A percentile compares a stretch with the other conserved stretches of the same genome.
Conservation (phyloP, 768 basidiomycete species). For the Suillus hirtellus region DNA sequence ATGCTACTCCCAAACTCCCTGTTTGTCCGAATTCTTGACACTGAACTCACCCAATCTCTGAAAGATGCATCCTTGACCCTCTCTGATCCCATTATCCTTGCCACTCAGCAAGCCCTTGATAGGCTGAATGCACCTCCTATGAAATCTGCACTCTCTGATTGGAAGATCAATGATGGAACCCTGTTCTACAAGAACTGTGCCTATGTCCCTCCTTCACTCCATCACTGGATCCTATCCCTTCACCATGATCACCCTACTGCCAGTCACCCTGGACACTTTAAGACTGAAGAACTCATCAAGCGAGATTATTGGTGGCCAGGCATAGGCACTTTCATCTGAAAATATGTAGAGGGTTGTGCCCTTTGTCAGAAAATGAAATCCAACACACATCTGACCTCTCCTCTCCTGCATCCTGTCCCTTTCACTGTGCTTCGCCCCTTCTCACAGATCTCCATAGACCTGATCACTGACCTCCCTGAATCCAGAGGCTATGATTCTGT, state of each 20-base stretch:
- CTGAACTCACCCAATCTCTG: too few relatives aligned
- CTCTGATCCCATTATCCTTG: background rate
- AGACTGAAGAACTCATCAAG: background rate
- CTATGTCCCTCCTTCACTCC: too few relatives aligned
- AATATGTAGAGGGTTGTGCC: too few relatives aligned
- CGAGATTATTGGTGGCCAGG: background rate
- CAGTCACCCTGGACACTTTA: too few relatives aligned
- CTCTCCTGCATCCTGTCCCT: background rate
- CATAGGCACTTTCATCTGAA: background rate
- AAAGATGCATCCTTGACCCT: too few relatives aligned
- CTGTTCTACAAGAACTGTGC: too few relatives aligned
- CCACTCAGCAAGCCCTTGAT: background rate
- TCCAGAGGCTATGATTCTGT: conserved; percentile 18
- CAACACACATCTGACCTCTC: fast-evolving
- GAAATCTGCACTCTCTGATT: background rate
- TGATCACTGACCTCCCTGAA: too few relatives aligned
- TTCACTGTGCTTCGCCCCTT: background rate
- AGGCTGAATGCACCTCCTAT: background rate
- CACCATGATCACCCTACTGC: background rate
- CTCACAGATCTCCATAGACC: background rate
- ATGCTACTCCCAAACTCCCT: too few relatives aligned
- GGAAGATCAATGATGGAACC: background rate
- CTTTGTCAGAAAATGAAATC: background rate
- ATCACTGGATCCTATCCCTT: too few relatives aligned
- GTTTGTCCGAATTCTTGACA: too few relatives aligned